These are phyloP conservation scores for Cystobasidium slooffiae DNA, from an alignment of 1,284 basidiomycete genomes.

Conservation along the genomic window DNA sequence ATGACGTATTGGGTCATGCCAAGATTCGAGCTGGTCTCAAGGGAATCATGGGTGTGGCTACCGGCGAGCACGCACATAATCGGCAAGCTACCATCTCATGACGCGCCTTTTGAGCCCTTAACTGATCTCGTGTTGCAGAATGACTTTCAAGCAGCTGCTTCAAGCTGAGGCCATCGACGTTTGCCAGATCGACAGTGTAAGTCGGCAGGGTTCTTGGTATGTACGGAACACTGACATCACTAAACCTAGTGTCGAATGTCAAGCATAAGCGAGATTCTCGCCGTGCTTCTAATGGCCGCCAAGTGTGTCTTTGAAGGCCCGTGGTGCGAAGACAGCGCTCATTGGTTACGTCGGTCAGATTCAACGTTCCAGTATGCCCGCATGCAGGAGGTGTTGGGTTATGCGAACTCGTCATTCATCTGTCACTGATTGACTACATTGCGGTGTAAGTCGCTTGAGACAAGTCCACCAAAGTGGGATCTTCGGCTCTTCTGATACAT, in stretches of 20 bases:
- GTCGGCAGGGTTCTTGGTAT: not conserved
- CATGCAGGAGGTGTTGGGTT: slow-evolving; percentile 94
- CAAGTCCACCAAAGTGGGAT: not conserved
- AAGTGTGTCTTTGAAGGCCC: slow-evolving; percentile 63
- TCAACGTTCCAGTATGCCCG: slow-evolving; percentile 85
- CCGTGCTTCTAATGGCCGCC: slow-evolving; percentile 90
- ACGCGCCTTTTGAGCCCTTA: too few species aligned
- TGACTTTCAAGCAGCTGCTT: slow-evolving; percentile 95
- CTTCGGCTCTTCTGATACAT: not conserved
- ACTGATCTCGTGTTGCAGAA: slow-evolving; percentile 56
- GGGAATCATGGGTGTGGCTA: slow-evolving; percentile 89
- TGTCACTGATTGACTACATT: slow-evolving; percentile 83
- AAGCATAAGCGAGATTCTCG: slow-evolving; percentile 89
- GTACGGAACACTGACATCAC: not conserved
- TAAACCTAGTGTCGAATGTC: slow-evolving; percentile 77
- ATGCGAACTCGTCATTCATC: slow-evolving; percentile 78
- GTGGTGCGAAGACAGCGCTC: slow-evolving; percentile 46
- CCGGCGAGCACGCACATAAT: slow-evolving; percentile 94
- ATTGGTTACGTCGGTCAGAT: slow-evolving; percentile 59
- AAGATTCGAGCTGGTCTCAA: slow-evolving; percentile 77
- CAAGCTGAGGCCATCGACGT: slow-evolving; percentile 93
- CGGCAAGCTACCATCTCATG: slow-evolving; percentile 26
- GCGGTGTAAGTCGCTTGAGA: slow-evolving; percentile 61
- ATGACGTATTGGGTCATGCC: slow-evolving; percentile 82
- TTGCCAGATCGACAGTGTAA: slow-evolving; percentile 79